Percentiles rank a stretch among this genome's conserved stretches.
Conservation (phyloP, 2,329 filamentous ascomycete species). For the Colletotrichum sp. region DNA sequence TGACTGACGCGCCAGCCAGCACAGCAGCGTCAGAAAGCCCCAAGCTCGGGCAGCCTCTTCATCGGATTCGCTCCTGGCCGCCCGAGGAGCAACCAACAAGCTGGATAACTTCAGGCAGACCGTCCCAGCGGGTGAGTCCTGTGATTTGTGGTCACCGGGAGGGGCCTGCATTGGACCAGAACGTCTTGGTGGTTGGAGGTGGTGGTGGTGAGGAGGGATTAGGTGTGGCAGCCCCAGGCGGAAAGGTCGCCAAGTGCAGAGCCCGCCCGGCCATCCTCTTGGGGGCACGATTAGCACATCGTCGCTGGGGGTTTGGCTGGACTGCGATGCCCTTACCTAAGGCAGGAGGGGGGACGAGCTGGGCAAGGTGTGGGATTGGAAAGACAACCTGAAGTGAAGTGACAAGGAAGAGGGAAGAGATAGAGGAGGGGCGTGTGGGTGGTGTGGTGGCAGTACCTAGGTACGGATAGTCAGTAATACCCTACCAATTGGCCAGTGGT, state of each 20-base stretch:
- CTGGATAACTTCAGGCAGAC: slow-evolving; percentile 7
- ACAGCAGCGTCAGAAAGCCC: not conserved
- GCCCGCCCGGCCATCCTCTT: not conserved
- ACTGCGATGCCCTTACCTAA: not conserved
- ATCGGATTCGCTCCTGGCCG: slow-evolving; percentile 2
- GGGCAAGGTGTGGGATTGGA: not conserved
- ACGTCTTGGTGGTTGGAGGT: not conserved
- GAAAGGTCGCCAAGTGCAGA: not conserved
- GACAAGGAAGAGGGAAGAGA: not conserved
- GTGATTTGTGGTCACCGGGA: slow-evolving; percentile 17
- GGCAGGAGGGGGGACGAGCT: not conserved
- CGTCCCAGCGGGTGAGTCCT: slow-evolving; percentile 8
- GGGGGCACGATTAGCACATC: not conserved
- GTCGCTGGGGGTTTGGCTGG: not conserved
- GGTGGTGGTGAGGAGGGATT: not conserved
- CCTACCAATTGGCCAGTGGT: not conserved
- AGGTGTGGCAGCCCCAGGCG: not conserved
- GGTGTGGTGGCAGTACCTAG: not conserved
- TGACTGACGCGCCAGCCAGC: slow-evolving; percentile 1
- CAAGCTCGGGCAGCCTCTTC: not conserved
- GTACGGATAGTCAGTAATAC: not conserved
- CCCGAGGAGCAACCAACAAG: not conserved
- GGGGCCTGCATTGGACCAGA: slow-evolving; percentile 10
- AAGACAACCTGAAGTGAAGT: not conserved
- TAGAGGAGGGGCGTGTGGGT: not conserved